Evolutionary conservation across 2,329 filamentous ascomycete genomes (phyloP).

Genomic region (Fusarium keratoplasticum): DNA sequence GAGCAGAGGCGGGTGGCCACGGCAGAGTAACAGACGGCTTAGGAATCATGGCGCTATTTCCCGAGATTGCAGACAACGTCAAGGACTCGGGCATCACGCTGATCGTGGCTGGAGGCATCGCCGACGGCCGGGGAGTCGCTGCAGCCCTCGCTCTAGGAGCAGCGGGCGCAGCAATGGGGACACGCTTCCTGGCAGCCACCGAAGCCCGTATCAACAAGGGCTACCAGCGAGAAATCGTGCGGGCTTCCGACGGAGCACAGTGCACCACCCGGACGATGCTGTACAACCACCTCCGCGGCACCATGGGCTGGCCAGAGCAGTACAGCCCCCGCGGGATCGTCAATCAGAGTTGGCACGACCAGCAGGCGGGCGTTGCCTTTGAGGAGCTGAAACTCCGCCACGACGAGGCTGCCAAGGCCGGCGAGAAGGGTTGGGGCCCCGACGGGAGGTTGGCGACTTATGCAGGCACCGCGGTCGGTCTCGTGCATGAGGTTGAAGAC

Average conservation of each 20-base stretch:
- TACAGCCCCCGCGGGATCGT: conserved; percentile 55
- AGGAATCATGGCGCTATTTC: conserved; percentile 60
- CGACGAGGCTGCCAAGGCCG: conserved; percentile 48
- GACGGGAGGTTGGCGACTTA: conserved; percentile 63
- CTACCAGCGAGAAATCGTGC: conserved; percentile 57
- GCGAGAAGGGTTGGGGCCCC: conserved; percentile 60
- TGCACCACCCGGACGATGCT: conserved; percentile 56
- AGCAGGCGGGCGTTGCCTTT: conserved; percentile 52
- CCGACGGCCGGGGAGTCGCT: conserved; percentile 62
- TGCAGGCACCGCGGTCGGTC: conserved; percentile 58
- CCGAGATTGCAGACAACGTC: conserved; percentile 60
- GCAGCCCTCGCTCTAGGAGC: conserved; percentile 64
- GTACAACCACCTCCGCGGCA: conserved; percentile 58
- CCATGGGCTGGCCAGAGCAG: conserved; percentile 53
- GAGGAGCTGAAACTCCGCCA: conserved; percentile 58
- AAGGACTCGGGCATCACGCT: conserved; percentile 53
- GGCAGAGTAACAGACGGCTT: conserved; percentile 57
- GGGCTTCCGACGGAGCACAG: conserved; percentile 53
- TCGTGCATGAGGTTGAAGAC: conserved; percentile 54
- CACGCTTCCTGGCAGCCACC: conserved; percentile 67
- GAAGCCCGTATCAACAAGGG: conserved; percentile 55
- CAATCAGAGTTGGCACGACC: conserved; percentile 53
- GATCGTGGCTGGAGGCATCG: conserved; percentile 65
- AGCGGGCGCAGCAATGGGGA: conserved; percentile 69
- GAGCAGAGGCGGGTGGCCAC: conserved; percentile 66